Evolutionary conservation across 768 basidiomycete genomes (phyloP).

Genomic region (Rubroboletus pulcherrimus): DNA sequence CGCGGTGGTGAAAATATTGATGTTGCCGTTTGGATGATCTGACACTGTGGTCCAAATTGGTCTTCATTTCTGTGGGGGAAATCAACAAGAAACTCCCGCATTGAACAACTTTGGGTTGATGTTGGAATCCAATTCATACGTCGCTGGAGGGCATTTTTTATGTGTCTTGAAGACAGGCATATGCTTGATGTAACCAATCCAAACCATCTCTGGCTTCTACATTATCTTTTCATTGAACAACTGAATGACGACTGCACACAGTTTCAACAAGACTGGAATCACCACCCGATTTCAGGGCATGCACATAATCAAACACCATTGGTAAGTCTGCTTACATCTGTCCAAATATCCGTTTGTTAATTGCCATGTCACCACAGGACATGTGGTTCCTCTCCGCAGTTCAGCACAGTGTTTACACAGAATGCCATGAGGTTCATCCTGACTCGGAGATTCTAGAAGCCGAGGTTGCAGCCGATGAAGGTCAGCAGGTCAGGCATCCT

Average conservation of each 20-base stretch:
- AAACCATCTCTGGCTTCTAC: conserved; percentile 43
- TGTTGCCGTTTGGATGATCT: conserved; percentile 16
- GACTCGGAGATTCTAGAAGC: too few relatives aligned
- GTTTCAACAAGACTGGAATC: conserved; percentile 39
- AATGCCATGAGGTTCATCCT: too few relatives aligned
- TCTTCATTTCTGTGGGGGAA: not conserved
- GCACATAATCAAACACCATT: conserved; percentile 1
- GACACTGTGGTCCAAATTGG: not conserved
- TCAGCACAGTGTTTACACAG: too few relatives aligned
- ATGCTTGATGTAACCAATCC: conserved; percentile 29
- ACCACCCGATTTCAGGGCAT: conserved; percentile 29
- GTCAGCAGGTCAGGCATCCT: too few relatives aligned
- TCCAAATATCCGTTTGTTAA: too few relatives aligned
- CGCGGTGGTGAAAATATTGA: conserved; percentile 28
- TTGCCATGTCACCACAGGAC: too few relatives aligned
- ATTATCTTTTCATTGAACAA: conserved; percentile 35
- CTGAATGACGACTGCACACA: conserved; percentile 36
- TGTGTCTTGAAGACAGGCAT: conserved; percentile 32
- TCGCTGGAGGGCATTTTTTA: conserved; percentile 42
- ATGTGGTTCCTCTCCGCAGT: too few relatives aligned
- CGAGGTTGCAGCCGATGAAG: too few relatives aligned
- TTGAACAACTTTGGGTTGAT: conserved; percentile 45
- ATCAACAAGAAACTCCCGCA: conserved; percentile 17
- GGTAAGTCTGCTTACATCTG: not conserved
- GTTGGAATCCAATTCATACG: conserved; percentile 37